Conservation (phyloP, 352 stramenopile genomes). For the Globisporangium parvum region DNA sequence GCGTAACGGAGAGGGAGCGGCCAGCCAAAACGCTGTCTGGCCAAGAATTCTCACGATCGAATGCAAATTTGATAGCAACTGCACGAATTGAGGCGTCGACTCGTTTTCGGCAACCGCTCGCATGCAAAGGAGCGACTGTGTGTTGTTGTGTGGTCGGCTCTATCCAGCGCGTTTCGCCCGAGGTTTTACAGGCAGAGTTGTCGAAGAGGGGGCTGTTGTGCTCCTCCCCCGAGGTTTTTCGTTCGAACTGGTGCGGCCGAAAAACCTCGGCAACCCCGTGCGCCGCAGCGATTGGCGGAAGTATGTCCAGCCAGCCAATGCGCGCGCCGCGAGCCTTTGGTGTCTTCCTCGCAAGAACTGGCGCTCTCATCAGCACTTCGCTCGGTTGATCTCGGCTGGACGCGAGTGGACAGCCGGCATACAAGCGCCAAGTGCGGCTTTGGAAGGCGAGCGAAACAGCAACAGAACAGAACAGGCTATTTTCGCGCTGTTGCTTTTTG, state of each 20-base stretch:
- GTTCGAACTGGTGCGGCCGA: too few relatives aligned
- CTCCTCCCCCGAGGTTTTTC: constrained; percentile 3
- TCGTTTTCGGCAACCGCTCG: too few relatives aligned
- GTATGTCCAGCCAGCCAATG: constrained; percentile 28
- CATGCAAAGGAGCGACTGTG: not conserved
- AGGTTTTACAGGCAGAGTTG: constrained; percentile 12
- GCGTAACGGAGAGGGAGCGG: too few relatives aligned
- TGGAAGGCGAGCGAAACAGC: not conserved
- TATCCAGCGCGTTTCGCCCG: not conserved
- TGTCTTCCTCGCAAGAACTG: constrained; percentile 26
- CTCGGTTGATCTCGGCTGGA: too few relatives aligned
- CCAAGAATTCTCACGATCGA: too few relatives aligned
- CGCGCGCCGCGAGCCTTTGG: constrained; percentile 14
- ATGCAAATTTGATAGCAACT: too few relatives aligned
- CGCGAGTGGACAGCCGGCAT: too few relatives aligned
- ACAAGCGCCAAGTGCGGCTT: not conserved
- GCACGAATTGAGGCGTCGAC: too few relatives aligned
- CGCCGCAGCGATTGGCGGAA: constrained; percentile 21
- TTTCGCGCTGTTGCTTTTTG: too few relatives aligned
- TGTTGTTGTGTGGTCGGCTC: not conserved
- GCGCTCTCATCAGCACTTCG: too few relatives aligned
- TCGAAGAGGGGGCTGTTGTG: constrained; percentile 5
- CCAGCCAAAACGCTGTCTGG: too few relatives aligned
- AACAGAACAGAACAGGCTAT: too few relatives aligned
- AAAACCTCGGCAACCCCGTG: constrained; percentile 21